Evolutionary conservation across 164 flowering plant genomes (phyloP).

Genomic region (Paratinospora sagittata): DNA sequence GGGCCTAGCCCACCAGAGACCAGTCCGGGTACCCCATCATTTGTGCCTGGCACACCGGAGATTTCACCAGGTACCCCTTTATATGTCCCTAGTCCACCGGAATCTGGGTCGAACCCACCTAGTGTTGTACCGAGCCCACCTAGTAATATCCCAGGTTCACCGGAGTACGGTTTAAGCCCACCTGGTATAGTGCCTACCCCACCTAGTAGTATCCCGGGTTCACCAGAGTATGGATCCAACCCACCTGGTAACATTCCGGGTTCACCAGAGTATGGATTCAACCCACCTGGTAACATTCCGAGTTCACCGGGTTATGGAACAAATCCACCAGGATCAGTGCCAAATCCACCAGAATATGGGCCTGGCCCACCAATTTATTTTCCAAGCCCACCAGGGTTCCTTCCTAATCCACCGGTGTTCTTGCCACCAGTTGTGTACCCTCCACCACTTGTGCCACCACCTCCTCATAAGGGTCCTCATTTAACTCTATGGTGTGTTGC

Average conservation of each 20-base stretch:
- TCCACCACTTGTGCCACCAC: slow-evolving; percentile 63
- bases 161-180: slow-evolving; percentile 13
- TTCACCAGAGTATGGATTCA: slow-evolving; percentile 23
- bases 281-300: slow-evolving; percentile 21
- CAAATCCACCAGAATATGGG: slow-evolving; percentile 19
- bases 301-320: too few species aligned
- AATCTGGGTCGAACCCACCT: background rate
- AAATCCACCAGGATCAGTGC: slow-evolving; percentile 14
- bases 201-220: slow-evolving; percentile 14
- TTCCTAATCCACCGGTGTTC: slow-evolving; percentile 43
- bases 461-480: slow-evolving; percentile 27
- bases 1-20: slow-evolving; percentile 10
- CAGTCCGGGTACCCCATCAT: background rate
- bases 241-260: slow-evolving; percentile 19
- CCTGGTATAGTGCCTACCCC: slow-evolving; percentile 12
- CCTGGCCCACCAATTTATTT: slow-evolving; percentile 34
- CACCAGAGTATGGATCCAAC: slow-evolving; percentile 20
- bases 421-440: slow-evolving; percentile 65
- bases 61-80: background rate
- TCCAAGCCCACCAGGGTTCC: slow-evolving; percentile 32
- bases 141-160: slow-evolving; percentile 2
- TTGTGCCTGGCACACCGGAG: slow-evolving; percentile 11
- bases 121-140: slow-evolving; percentile 10
- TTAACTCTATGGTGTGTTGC: slow-evolving; percentile 82
- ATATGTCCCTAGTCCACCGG: too few species aligned